A percentile compares a stretch with the other conserved stretches of the same genome.
Evolutionary conservation across 768 basidiomycete genomes (phyloP).

Genomic region (Daedaleopsis nitida): DNA sequence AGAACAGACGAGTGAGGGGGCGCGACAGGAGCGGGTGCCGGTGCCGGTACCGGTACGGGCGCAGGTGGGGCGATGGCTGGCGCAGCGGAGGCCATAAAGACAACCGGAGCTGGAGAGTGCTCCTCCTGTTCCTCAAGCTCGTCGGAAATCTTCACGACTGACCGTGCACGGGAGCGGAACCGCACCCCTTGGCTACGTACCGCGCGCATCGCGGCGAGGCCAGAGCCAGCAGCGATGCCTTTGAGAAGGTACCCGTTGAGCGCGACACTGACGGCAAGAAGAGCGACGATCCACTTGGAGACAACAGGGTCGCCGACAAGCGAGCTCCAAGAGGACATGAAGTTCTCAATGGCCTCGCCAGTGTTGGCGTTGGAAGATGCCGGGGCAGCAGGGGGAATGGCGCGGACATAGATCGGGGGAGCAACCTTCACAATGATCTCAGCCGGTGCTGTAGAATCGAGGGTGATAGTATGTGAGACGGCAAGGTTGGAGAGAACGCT

Average conservation of each 20-base stretch:
- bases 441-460: constrained; percentile 15
- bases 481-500: constrained; percentile 61
- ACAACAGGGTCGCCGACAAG: constrained; percentile 94
- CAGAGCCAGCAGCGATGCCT: constrained; percentile 65
- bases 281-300: constrained; percentile 92
- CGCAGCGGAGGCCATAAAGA: constrained; percentile 22
- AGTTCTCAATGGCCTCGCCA: constrained; percentile 70
- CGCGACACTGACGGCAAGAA: constrained; percentile 81
- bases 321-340: constrained; percentile 88
- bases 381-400: constrained; percentile 39
- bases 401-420: constrained; percentile 59
- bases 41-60: constrained; percentile 12
- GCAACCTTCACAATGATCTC: constrained; percentile 59
- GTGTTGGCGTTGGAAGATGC: constrained; percentile 32
- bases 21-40: constrained; percentile 12
- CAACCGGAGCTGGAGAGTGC: constrained; percentile 16
- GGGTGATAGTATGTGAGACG: constrained; percentile 25
- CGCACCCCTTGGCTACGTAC: constrained; percentile 28
- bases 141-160: constrained; percentile 16
- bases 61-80: constrained; percentile 7
- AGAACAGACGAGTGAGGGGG: constrained; percentile 20
- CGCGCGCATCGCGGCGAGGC: constrained; percentile 28
- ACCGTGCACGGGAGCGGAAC: constrained; percentile 27
- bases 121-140: constrained; percentile 16
- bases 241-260: constrained; percentile 94